Percentiles rank a stretch among this genome's conserved stretches.
phyloP scores from a whole-genome alignment of 2,329 filamentous ascomycete genomes.

The Teratosphaeria epicoccoides region DNA sequence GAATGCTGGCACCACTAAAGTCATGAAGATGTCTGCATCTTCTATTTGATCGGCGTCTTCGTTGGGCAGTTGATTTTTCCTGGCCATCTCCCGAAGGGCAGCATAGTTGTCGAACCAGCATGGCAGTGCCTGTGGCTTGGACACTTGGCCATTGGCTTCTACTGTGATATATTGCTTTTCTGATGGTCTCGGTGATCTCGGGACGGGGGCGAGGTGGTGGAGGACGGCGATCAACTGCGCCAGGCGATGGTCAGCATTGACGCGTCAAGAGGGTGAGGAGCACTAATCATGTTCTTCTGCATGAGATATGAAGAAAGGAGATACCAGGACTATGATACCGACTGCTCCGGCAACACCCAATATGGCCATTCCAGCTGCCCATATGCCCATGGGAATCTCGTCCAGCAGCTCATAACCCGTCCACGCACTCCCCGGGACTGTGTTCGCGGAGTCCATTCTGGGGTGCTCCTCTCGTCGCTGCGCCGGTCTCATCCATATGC shows the following conservation, averaged over 20 bases:
- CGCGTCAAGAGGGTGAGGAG: not conserved
- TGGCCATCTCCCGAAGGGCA: conserved; percentile 41
- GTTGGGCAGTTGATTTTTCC: conserved; percentile 20
- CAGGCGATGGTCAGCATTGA: conserved; percentile 1
- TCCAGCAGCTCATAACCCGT: conserved; percentile 17
- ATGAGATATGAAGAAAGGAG: conserved; percentile 13
- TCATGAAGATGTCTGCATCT: conserved; percentile 71
- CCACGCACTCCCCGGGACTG: conserved; percentile 22
- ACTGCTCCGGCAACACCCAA: conserved; percentile 11
- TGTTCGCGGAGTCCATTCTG: conserved; percentile 22
- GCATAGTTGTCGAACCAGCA: conserved; percentile 81
- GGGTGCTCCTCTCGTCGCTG: not conserved
- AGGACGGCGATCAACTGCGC: conserved; percentile 38
- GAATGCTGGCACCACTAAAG: conserved; percentile 87
- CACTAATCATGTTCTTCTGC: not conserved
- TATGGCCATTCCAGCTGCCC: conserved; percentile 12
- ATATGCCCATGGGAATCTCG: conserved; percentile 15
- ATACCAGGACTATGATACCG: conserved; percentile 20
- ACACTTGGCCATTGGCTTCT: conserved; percentile 50
- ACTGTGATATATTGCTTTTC: conserved; percentile 82
- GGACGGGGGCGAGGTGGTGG: conserved; percentile 67
- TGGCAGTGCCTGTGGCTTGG: conserved; percentile 50
- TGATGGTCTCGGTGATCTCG: conserved; percentile 59
- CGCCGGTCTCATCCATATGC: not conserved
- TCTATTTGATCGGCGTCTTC: conserved; percentile 52